phyloP scores from a whole-genome alignment of 2,329 filamentous ascomycete species.

The Trichoderma aggressivum region DNA sequence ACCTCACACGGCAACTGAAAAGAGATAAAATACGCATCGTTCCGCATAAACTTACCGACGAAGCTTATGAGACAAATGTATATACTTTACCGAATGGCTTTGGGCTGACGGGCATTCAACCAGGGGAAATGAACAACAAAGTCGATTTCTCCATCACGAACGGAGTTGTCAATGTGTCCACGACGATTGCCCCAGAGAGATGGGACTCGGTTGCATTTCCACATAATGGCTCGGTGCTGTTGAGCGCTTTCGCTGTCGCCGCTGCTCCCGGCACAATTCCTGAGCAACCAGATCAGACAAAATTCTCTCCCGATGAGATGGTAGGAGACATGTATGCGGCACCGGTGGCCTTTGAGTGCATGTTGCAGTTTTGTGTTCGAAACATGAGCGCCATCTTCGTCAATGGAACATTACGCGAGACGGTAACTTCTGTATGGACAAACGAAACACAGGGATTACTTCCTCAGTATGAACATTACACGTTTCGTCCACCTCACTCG shows the following conservation, averaged over 20 bases:
- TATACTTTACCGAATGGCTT: neutral
- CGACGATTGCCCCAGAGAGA: neutral
- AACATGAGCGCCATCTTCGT: neutral
- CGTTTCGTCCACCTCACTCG: neutral
- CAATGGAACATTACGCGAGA: neutral
- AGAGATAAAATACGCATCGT: neutral
- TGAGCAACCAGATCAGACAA: neutral
- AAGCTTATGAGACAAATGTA: neutral
- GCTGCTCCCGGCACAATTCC: neutral
- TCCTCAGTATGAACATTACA: neutral
- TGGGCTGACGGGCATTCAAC: neutral
- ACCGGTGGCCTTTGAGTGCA: neutral
- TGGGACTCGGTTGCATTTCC: neutral
- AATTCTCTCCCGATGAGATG: neutral
- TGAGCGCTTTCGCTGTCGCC: neutral
- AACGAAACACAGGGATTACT: neutral
- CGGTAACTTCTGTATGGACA: neutral
- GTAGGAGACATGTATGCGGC: neutral
- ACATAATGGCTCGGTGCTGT: neutral
- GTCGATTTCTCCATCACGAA: neutral
- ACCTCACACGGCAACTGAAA: neutral
- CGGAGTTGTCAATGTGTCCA: neutral
- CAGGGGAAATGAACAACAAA: neutral
- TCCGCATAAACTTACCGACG: neutral
- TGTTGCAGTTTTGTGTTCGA: conserved; percentile 1